Conservation (phyloP, 1,139 yeast genomes). For the Taphrina flavorubra region DNA sequence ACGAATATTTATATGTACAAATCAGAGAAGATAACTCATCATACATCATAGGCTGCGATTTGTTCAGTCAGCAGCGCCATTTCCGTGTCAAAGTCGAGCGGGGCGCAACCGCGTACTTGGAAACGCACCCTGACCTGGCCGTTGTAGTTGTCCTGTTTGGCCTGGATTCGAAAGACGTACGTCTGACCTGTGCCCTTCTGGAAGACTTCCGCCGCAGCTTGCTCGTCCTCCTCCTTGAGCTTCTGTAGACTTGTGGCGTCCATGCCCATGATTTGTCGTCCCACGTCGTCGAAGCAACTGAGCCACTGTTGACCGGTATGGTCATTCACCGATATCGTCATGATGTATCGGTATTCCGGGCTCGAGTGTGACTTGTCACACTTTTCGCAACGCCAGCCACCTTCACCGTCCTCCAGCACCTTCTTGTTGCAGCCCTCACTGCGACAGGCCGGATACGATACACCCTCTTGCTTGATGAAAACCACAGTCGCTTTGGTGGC, state of each 20-base stretch:
- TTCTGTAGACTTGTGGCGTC: constrained; percentile 67
- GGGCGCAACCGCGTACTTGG: constrained; percentile 42
- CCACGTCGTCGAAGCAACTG: constrained; percentile 85
- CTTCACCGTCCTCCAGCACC: constrained; percentile 63
- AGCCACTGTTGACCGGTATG: constrained; percentile 84
- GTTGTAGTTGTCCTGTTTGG: constrained; percentile 81
- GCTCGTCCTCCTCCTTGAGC: constrained; percentile 54
- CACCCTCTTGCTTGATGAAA: constrained; percentile 71
- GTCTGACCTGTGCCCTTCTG: constrained; percentile 68
- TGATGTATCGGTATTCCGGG: constrained; percentile 80
- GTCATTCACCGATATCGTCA: constrained; percentile 76
- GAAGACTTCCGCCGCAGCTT: constrained; percentile 59
- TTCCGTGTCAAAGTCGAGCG: constrained; percentile 32
- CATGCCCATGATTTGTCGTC: constrained; percentile 67
- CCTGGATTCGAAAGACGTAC: constrained; percentile 74
- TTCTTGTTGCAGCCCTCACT: constrained; percentile 77
- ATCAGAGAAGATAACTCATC: not conserved
- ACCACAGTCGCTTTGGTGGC: constrained; percentile 73
- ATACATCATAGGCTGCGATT: constrained; percentile 32
- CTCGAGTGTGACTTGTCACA: constrained; percentile 71
- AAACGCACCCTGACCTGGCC: constrained; percentile 79
- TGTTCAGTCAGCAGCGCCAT: constrained; percentile 23
- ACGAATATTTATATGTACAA: not conserved
- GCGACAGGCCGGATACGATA: constrained; percentile 90
- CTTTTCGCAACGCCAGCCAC: constrained; percentile 93